Conservation (phyloP, 257 asterid genomes). For the Solanum dulcamara region DNA sequence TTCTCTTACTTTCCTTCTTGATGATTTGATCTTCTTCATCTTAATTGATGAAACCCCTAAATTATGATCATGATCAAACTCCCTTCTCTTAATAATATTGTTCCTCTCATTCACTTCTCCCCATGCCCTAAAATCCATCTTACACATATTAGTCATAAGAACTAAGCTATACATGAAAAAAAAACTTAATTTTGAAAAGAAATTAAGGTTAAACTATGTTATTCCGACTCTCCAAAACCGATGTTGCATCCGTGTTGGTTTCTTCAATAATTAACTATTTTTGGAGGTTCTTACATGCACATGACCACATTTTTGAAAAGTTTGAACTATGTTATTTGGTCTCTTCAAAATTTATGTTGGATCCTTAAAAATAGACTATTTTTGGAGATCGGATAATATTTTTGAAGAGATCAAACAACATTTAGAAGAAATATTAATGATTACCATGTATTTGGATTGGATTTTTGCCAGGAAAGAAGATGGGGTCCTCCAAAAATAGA, state of each 20-base stretch:
- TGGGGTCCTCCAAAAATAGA: constrained; percentile 42
- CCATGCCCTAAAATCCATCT: constrained; percentile 41
- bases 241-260: background rate
- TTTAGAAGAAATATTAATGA: background rate
- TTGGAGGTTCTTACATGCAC: background rate
- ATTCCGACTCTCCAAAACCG: background rate
- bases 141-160: background rate
- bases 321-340: background rate
- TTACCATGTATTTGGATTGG: constrained; percentile 54
- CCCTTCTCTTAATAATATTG: constrained; percentile 33
- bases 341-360: background rate
- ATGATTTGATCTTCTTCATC: constrained; percentile 63
- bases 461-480: constrained; percentile 47
- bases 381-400: background rate
- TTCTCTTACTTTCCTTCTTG: constrained; percentile 80
- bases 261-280: background rate
- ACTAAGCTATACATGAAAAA: background rate
- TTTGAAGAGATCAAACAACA: background rate
- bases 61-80: constrained; percentile 15
- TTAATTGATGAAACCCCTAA: constrained; percentile 48
- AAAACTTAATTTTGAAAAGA: background rate
- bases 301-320: background rate
- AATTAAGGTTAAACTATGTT: background rate
- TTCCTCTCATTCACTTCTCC: constrained; percentile 47
- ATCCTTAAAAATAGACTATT: background rate